Base-by-base conservation (phyloP, 2,329 filamentous ascomycete species). In the Parafenestella ontariensis region DNA sequence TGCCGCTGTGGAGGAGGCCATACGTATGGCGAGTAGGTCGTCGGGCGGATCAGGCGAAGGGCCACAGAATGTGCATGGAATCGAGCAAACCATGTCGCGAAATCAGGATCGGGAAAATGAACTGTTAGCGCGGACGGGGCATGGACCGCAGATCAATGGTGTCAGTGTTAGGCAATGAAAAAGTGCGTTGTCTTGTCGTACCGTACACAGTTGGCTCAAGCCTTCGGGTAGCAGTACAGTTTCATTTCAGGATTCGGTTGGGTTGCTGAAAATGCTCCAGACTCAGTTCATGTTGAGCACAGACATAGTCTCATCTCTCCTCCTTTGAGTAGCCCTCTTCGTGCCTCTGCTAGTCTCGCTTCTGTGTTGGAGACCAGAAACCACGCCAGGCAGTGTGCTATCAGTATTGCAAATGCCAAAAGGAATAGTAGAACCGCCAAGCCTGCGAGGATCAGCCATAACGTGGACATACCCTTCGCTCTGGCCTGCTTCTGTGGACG, bases 241-340 rank as follows among this genome's bases (percentile, higher is more conserved):
- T 21, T 40, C 8, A 40, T 15, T n/a, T 23, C 4, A 40, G 18
- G 20, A 13, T 11, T 23, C 13, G 11, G 20, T 5, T 40, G 20
- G 18, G 10, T 21, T n/a, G 18, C 13, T 40, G 37, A 40, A n/a
- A 24, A 24, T 3, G 37, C 3, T 23, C 18, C 20, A 40, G 20
- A 21, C n/a, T 34, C 21, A 20, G 31, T 44, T 39, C 11, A 57
- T 6, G 53, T 11, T 24, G 53, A 60, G 43, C 69, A 74, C 15
- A 74, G 59, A 62, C 69, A 73, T 7, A 74, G 31, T 39, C 64
- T 61, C 68, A 72, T 74, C 28, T 73, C 69, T 10, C 71, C 68
- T 2, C 69, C 62, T 31, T 56, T 58, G 31, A 69, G 21, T 13
- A 74, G 31, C 7, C 66, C 67, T 13, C 49, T 55, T 8, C 64